Base-by-base conservation (phyloP, 1,139 yeast species). In the Blastobotrys elegans region DNA sequence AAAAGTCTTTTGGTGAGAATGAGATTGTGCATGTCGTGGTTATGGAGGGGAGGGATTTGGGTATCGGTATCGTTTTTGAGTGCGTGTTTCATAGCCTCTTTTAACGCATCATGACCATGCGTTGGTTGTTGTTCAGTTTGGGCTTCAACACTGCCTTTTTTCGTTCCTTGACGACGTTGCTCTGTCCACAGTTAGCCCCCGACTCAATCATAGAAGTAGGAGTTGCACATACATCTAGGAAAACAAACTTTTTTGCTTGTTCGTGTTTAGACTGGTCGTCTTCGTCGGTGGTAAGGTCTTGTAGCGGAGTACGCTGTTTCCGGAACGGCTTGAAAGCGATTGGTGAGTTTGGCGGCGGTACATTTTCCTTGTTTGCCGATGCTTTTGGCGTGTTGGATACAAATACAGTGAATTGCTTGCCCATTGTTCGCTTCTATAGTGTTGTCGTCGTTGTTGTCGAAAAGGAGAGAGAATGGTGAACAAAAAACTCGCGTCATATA, bases 71-170 rank as follows among this genome's bases (percentile, higher is more conserved):
- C n/a, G n/a, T n/a, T n/a, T n/a, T n/a, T n/a, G n/a, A n/a, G n/a
- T n/a, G n/a, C n/a, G n/a, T n/a, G n/a, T n/a, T n/a, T n/a, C n/a
- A n/a, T n/a, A n/a, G n/a, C n/a, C n/a, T n/a, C n/a, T n/a, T 34
- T 44, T 43, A 56, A 43, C 59, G 49, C 60, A 56, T 55, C 42
- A 55, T 44, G 14, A 56, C 54, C 53, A 56, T 53, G 40, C 53
- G 53, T 33, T 26, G n/a, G 22, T 39, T 26, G 13, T 7, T 37
- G 20, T 29, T 39, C 21, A 16, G 42, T 22, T 14, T 26, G n/a
- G n/a, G 33, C 11, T 24, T 31, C 21, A 32, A 31, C 11, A 22
- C 46, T n/a, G 34, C 30, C 26, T 18, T 22, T 24, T 34, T 35
- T 14, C 41, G 44, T 13, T 40, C 40, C 16, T 30, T 22, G 18